Conservation (phyloP, 768 basidiomycete genomes). For the Pleurotus giganteus region DNA sequence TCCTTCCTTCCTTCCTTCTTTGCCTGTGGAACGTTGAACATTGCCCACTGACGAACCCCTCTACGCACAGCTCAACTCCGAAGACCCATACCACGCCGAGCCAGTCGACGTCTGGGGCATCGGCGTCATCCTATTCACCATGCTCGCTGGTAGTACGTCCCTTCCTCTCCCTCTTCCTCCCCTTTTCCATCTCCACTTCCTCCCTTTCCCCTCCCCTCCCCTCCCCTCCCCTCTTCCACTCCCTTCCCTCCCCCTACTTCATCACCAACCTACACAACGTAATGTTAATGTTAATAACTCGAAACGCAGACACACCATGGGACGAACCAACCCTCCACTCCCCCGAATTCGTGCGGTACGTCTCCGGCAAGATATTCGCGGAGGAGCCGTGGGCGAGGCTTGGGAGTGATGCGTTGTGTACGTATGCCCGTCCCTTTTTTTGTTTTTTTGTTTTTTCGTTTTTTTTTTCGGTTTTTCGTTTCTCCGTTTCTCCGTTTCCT, state of each 20-base stretch:
- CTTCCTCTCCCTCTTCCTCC: neutral
- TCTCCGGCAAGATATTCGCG: conserved; percentile 68
- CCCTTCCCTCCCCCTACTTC: too few relatives aligned
- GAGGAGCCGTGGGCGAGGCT: conserved; percentile 82
- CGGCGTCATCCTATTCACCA: conserved; percentile 90
- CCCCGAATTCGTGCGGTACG: conserved; percentile 76
- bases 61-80: conserved; percentile 59
- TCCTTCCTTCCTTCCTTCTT: too few relatives aligned
- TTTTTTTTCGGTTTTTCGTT: neutral
- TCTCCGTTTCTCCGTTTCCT: neutral
- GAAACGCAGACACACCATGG: conserved; percentile 91
- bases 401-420: conserved; percentile 56
- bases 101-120: conserved; percentile 96
- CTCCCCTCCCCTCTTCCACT: neutral
- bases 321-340: conserved; percentile 85
- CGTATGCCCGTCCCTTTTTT: conserved; percentile 20
- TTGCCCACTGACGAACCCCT: too few relatives aligned
- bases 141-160: conserved; percentile 83
- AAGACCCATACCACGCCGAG: conserved; percentile 78
- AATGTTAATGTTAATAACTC: too few relatives aligned
- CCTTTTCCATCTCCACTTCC: neutral
- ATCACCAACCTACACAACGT: too few relatives aligned
- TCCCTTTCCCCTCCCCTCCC: neutral
- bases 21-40: neutral
- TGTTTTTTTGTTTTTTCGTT: neutral